A percentile compares a stretch with the other conserved stretches of the same genome.
phyloP scores from a whole-genome alignment of 2,329 filamentous ascomycete species.

The Tolypocladium tropicale region DNA sequence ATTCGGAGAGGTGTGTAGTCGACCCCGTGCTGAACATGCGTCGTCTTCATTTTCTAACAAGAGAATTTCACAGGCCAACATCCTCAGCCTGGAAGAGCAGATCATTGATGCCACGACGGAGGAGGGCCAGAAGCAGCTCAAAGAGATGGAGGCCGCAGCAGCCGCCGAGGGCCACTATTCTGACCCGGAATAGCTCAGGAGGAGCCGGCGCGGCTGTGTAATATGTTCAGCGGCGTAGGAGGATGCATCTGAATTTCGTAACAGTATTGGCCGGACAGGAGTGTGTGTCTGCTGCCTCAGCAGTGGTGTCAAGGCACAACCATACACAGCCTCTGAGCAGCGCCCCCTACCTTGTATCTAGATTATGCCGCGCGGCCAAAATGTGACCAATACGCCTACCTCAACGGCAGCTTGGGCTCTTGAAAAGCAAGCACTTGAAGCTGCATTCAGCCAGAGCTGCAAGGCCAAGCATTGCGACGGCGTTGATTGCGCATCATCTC shows the following conservation, averaged over 20 bases:
- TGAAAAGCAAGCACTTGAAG: neutral
- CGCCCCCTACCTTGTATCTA: neutral
- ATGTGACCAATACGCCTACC: neutral
- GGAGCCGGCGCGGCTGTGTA: neutral
- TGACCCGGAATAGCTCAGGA: constrained; percentile 27
- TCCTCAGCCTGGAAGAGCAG: constrained; percentile 83
- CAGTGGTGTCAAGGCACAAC: neutral
- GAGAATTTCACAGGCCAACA: constrained; percentile 49
- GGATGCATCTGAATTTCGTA: neutral
- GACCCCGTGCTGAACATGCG: neutral
- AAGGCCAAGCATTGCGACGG: neutral
- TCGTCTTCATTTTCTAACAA: neutral
- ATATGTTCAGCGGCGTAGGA: neutral
- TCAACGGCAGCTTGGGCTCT: neutral
- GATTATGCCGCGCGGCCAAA: neutral
- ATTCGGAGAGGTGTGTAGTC: constrained; percentile 51
- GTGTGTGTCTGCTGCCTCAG: too few relatives aligned
- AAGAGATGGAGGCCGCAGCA: constrained; percentile 55
- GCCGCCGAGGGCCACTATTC: constrained; percentile 14
- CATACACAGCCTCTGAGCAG: neutral
- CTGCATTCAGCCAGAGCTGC: neutral
- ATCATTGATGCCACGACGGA: constrained; percentile 93
- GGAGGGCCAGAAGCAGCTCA: constrained; percentile 67
- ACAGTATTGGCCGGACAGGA: neutral
- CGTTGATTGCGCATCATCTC: neutral